Evolutionary conservation across 1,284 basidiomycete species (phyloP), one percentile per base, ranked within the genome.

Genomic region (Lentinus polychrous): DNA sequence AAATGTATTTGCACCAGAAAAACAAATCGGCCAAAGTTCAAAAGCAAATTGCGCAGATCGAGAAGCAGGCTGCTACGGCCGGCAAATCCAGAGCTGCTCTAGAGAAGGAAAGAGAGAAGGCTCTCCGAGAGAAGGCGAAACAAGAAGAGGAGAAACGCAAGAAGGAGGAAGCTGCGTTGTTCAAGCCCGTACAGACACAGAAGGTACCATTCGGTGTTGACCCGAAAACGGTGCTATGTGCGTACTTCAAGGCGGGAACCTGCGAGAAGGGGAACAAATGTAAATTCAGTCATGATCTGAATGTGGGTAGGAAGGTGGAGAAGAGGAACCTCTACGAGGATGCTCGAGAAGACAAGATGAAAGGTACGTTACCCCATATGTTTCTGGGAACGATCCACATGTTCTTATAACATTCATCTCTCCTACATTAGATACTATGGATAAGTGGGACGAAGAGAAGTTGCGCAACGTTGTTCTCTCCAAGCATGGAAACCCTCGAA

Each of bases 291-390:
- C 95, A 99, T 68, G 86, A 96, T 70, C 58, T 82, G 52, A 80
- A 98, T 60, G 82, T 96, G 17, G 92, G 80, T 17, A 72, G 95
- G 53, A 98, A 96, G 69, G 86, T 88, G 42, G 91, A 95, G 66
- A 99, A 99, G 83, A 93, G 88, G 75, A 94, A 97, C 67, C 63
- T 99, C 56, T 99, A 99, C 66, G 87, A 84, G 62, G 95, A 99
- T 67, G 75, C 68, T 53, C 75, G 95, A 55, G 91, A 91, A 62
- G 85, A 89, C 46, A 84, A 94, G 68, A 66, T 80, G 59, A 69
- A 73, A 52, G 90, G 90, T 90, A 54, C 50, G 80, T 68, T 12
- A 34, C 24, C 7, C 22, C n/a, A n/a, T n/a, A n/a, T n/a, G n/a
- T n/a, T n/a, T n/a, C n/a, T n/a, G n/a, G n/a, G n/a, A n/a, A n/a